Evolutionary conservation across 176 grass and related monocot genomes (phyloP), one percentile per base, ranked within the genome.

Genomic region (Miscanthus lutarioriparius): DNA sequence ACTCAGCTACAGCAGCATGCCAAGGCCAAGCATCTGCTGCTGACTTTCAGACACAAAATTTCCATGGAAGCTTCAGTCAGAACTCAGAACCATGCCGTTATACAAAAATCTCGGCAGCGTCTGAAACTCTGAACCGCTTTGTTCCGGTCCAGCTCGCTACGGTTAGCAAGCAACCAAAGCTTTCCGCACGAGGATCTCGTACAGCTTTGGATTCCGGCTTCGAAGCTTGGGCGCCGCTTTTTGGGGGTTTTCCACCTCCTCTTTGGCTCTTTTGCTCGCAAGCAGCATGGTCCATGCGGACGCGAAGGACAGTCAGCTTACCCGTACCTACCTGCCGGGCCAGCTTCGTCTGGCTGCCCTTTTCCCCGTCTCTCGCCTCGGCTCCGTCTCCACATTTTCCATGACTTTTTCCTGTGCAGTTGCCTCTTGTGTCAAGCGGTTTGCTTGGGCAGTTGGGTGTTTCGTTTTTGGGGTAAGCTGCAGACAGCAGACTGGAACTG

Each of bases 341-440:
- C n/a, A 28, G 26, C 13, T 9, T 79, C n/a, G 56, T 65, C 32
- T 1, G 19, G n/a, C 78, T 0, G 14, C n/a, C 28, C n/a, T 78
- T 64, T 63, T 53, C 37, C 70, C 61, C 76, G 25, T 70, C 69
- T 10, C 28, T 17, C 40, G 3, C 14, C 19, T 37, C 65, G 15
- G 13, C 19, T 37, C 65, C 10, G 13, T 53, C 51, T 59, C 48
- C 88, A 70, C 44, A 89, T 86, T 89, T 82, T 89, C 78, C 88
- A 89, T 77, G 77, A 70, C 72, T 35, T 77, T 19, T 43, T 85
- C 64, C 9, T 67, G 23, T 4, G 74, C 6, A 16, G 3, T 45
- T 48, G 22, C 37, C 66, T 33, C 37, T 39, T 41, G 25, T 41
- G 40, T 8, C 20, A 25, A 59, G 22, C 23, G 8, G 22, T 59